These are phyloP conservation scores for Aspergillus sp. DNA, from an alignment of 2,329 filamentous ascomycete genomes.

Conservation along the genomic window DNA sequence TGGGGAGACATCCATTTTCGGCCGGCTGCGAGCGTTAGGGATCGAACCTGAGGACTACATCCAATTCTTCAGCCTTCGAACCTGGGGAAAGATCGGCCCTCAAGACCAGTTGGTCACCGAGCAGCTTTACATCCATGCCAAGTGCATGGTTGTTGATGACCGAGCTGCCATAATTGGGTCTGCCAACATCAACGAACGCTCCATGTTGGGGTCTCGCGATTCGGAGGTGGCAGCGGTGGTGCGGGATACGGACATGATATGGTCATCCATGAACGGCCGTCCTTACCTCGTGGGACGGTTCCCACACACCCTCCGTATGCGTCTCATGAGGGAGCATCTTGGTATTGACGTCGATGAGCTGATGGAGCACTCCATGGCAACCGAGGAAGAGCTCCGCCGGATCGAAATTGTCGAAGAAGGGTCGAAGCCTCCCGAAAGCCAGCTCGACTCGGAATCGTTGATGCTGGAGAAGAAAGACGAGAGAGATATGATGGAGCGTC, in stretches of 20 bases:
- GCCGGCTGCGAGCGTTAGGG: conserved; percentile 71
- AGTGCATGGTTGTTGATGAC: conserved; percentile 94
- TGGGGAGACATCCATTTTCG: conserved; percentile 89
- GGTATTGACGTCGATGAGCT: conserved; percentile 94
- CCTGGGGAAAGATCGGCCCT: conserved; percentile 88
- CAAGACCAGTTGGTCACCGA: conserved; percentile 85
- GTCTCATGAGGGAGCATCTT: conserved; percentile 93
- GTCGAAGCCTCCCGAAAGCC: conserved; percentile 22
- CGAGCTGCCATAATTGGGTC: conserved; percentile 91
- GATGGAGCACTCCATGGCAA: conserved; percentile 72
- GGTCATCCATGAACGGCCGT: conserved; percentile 85
- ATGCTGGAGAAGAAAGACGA: conserved; percentile 42
- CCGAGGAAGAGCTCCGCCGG: conserved; percentile 62
- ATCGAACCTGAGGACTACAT: conserved; percentile 96
- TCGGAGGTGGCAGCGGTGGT: conserved; percentile 90
- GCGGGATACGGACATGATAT: conserved; percentile 88
- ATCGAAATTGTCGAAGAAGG: conserved; percentile 60
- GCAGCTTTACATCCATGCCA: conserved; percentile 97
- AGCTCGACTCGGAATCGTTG: conserved; percentile 32
- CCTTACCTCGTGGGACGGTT: conserved; percentile 90
- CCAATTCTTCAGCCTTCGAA: conserved; percentile 85
- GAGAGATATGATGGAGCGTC: conserved; percentile 45
- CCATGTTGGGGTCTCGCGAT: conserved; percentile 87
- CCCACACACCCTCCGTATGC: conserved; percentile 86
- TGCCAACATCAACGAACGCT: conserved; percentile 97